phyloP scores from a whole-genome alignment of 2,329 filamentous ascomycete genomes.

The Aspergillus japonicus region DNA sequence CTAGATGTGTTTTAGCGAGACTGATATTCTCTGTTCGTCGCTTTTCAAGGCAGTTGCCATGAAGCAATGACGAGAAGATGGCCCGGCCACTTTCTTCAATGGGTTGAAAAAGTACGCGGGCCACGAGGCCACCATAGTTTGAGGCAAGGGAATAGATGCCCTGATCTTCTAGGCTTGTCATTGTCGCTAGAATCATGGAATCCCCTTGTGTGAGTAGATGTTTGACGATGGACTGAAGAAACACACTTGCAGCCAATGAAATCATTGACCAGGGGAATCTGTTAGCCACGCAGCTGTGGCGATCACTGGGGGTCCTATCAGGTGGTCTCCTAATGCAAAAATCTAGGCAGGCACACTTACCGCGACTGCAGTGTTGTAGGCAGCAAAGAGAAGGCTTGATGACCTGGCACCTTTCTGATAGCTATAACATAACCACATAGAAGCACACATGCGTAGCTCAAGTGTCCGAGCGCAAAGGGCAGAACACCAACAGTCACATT shows the following conservation, averaged over 20 bases:
- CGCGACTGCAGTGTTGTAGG: constrained; percentile 44
- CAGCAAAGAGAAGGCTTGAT: constrained; percentile 68
- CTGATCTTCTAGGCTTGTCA: constrained; percentile 77
- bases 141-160: constrained; percentile 90
- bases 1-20: constrained; percentile 33
- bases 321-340: background rate
- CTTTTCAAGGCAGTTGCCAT: constrained; percentile 32
- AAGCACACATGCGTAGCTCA: constrained; percentile 70
- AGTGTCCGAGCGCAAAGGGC: constrained; percentile 85
- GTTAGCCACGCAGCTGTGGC: constrained; percentile 51
- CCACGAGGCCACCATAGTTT: constrained; percentile 89
- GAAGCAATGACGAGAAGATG: constrained; percentile 80
- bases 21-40: constrained; percentile 21
- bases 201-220: constrained; percentile 94
- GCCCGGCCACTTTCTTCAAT: constrained; percentile 91
- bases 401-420: constrained; percentile 56
- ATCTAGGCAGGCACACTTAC: constrained; percentile 30
- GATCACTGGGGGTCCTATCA: constrained; percentile 23
- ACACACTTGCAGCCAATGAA: constrained; percentile 74
- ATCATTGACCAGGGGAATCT: constrained; percentile 71
- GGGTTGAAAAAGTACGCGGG: constrained; percentile 87
- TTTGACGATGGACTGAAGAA: constrained; percentile 84
- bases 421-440: constrained; percentile 67
- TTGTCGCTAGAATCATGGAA: constrained; percentile 76
- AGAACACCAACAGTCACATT: constrained; percentile 67